Conservation (phyloP, 139 green algal species). For the Pseudopediastrum boryanum region DNA sequence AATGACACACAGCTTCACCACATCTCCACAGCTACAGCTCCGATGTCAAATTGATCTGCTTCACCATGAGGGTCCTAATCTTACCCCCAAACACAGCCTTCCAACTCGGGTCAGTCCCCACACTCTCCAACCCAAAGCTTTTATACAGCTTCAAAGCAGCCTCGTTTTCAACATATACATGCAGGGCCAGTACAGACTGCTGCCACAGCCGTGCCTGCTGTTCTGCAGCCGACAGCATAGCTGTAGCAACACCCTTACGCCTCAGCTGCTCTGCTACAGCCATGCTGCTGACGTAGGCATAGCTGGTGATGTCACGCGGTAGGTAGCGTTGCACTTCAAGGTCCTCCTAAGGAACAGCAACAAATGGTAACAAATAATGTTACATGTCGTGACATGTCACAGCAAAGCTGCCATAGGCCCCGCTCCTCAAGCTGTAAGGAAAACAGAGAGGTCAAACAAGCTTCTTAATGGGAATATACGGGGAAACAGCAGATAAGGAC, state of each 20-base stretch:
- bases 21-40: too few relatives aligned
- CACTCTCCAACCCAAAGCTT: slow-evolving; percentile 14
- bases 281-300: slow-evolving; percentile 52
- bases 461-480: too few relatives aligned
- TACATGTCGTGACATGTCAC: too few relatives aligned
- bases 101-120: slow-evolving; percentile 18
- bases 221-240: slow-evolving; percentile 47
- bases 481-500: too few relatives aligned
- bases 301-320: neutral
- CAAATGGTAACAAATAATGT: too few relatives aligned
- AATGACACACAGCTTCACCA: too few relatives aligned
- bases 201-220: slow-evolving; percentile 36
- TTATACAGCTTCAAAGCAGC: slow-evolving; percentile 37
- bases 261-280: slow-evolving; percentile 29
- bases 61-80: slow-evolving; percentile 31
- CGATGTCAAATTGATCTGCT: too few relatives aligned
- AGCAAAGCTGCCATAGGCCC: too few relatives aligned
- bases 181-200: slow-evolving; percentile 36
- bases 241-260: slow-evolving; percentile 28
- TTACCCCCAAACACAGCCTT: slow-evolving; percentile 5
- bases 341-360: too few relatives aligned
- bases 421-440: too few relatives aligned
- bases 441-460: too few relatives aligned
- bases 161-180: slow-evolving; percentile 40
- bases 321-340: slow-evolving; percentile 23